Percentiles rank a stretch among this genome's conserved stretches.
These are phyloP conservation scores for Cladosporium sp. DNA, from an alignment of 2,329 filamentous ascomycete genomes.

Conservation along the genomic window DNA sequence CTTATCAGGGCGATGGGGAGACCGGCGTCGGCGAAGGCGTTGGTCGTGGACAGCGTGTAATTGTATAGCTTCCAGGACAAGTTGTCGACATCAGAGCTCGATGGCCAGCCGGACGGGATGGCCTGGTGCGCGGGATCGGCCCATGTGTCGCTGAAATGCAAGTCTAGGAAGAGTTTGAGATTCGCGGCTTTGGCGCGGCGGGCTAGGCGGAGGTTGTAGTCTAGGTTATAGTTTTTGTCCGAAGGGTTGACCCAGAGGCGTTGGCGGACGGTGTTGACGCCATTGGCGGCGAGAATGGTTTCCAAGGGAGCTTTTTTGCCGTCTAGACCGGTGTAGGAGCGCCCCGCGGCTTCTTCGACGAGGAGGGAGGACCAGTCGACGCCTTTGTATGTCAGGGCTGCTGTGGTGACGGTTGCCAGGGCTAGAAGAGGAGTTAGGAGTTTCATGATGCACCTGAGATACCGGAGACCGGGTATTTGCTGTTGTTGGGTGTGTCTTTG, in stretches of 20 bases:
- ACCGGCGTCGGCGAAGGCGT: slow-evolving; percentile 36
- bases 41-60: slow-evolving; percentile 33
- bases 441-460: not conserved
- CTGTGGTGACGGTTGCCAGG: slow-evolving; percentile 9
- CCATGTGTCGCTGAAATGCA: slow-evolving; percentile 34
- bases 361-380: slow-evolving; percentile 36
- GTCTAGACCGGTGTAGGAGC: slow-evolving; percentile 31
- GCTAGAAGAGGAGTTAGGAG: slow-evolving; percentile 1
- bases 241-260: slow-evolving; percentile 29
- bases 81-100: slow-evolving; percentile 25
- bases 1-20: slow-evolving; percentile 38
- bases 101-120: slow-evolving; percentile 28
- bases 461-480: not conserved
- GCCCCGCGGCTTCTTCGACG: slow-evolving; percentile 32
- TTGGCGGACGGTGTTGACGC: slow-evolving; percentile 25
- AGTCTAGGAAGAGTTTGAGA: slow-evolving; percentile 32
- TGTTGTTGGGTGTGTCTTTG: not conserved
- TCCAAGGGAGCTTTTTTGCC: slow-evolving; percentile 27
- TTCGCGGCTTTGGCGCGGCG: slow-evolving; percentile 29
- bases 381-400: slow-evolving; percentile 30
- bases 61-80: slow-evolving; percentile 28
- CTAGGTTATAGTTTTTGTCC: slow-evolving; percentile 27
- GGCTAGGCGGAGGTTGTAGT: slow-evolving; percentile 33
- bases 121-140: slow-evolving; percentile 33
- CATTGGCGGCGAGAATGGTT: slow-evolving; percentile 21